Evolutionary conservation across 306 rosid genomes (phyloP), one percentile per base, ranked within the genome.

Genomic region (Castanospermum australe): DNA sequence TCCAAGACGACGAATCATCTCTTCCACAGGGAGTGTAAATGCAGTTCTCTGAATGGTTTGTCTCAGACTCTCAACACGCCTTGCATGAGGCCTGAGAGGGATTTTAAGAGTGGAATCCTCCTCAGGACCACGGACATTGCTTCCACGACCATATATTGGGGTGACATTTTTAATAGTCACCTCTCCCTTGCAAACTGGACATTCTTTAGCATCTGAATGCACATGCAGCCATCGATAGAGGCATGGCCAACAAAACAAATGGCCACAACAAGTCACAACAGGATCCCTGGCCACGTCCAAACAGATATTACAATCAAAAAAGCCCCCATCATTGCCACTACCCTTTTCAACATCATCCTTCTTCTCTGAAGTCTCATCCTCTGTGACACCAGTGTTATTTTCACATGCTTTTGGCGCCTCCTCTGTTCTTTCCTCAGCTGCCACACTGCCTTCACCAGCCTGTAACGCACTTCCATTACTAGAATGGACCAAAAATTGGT

Each of bases 111-210:
- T 55, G 24, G 90, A 79, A 82, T 90, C 97, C 44, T 93, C 98
- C 67, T 96, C 98, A 7, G 79, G 67, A 71, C 55, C 85, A 2
- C 51, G 83, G 11, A 45, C 67, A 79, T 61, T 89, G 79, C 86
- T 85, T 35, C 91, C 97, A 36, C 93, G 93, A 17, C 99, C 99
- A 84, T 89, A 96, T 60, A 96, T 96, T 20, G 99, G 99, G 10
- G 93, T 96, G 71, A 96, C 90, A 69, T 52, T 85, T 79, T 88
- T 93, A 5, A 74, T 4, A 11, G 89, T 86, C 5, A 96, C 99
- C 88, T 96, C 98, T 60, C 98, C 99, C 87, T 96, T 96, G 76
- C 99, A 96, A 56, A 96, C 93, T 0, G 99, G 99, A 70, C 99
- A 96, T 72, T 96, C 97, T 86, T 83, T 89, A 18, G 98, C 97